Conservation (phyloP, 495 filamentous ascomycete species). For the Xylaria palmicola region DNA sequence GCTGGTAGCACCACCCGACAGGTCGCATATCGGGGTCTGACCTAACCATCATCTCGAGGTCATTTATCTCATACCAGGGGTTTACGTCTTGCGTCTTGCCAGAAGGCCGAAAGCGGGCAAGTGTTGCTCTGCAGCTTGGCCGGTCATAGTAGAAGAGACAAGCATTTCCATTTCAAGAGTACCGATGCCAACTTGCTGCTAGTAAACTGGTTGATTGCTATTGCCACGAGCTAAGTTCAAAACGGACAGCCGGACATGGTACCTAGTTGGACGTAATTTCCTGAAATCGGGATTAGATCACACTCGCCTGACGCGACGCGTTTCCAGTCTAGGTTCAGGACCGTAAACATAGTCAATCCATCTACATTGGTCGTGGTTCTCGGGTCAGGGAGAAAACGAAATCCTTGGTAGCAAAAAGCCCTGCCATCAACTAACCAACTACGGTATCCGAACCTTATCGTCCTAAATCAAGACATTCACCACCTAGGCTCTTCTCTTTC, state of each 20-base stretch:
- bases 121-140: too few species aligned
- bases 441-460: neutral
- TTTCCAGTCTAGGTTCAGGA: neutral
- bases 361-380: neutral
- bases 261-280: too few species aligned
- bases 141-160: neutral
- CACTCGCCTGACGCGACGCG: neutral
- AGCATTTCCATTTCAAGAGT: neutral
- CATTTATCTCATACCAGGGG: too few species aligned
- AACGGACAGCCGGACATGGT: too few species aligned
- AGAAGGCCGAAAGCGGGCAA: too few species aligned
- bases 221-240: neutral
- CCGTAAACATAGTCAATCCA: neutral
- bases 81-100: too few species aligned
- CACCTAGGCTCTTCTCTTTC: slow-evolving; percentile 58
- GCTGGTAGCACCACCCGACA: too few species aligned
- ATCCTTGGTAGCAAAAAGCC: too few species aligned
- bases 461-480: slow-evolving; percentile 26
- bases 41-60: too few species aligned
- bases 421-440: neutral
- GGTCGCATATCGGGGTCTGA: too few species aligned
- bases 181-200: neutral
- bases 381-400: neutral
- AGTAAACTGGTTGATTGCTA: neutral
- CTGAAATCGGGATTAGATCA: too few species aligned